Base-by-base conservation (phyloP, 805 yeast genomes). In the Candida sithepensis region DNA sequence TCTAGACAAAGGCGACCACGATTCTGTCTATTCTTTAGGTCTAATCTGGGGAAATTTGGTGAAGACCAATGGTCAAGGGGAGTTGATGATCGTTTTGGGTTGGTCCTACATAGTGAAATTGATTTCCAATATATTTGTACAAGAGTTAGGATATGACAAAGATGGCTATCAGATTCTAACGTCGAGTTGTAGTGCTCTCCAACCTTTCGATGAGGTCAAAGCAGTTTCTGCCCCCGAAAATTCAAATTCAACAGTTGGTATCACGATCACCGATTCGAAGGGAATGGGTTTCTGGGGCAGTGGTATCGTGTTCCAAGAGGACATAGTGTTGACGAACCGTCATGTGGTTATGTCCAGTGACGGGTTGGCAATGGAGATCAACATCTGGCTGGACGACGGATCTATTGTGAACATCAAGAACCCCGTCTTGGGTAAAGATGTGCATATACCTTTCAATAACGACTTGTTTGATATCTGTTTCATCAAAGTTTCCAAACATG, bases 21-120 rank as follows among this genome's bases (percentile, higher is more conserved):
- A 26, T 3, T 19, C 14, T 9, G 38, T 34, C 1, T 46, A 45
- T 1, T 59, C 67, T 1, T 41, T 70, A 5, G 80, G 80, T 0
- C 52, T 75, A 22, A 64, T 75, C 1, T 47, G 67, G 50, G 74
- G 77, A 0, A 66, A 64, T 43, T 44, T 74, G 20, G 54, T 67
- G 13, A 72, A 71, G 48, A 45, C 47, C 30, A 68, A 73, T 49
- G 78, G 78, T 7, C 76, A 72, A 44, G 80, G 80, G 3, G 78
- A 74, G 40, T 53, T 75, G 43, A 48, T 68, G 51, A 44, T 53
- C 6, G 46, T 61, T 9, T 12, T 60, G 34, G 45, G 56, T 30
- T 60, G 65, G 64, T 28, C 34, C 9, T 30, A 30, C 12, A 26
- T 26, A 8, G 12, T 26, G 30, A 26, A 26, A 26, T 8, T 12